Evolutionary conservation across 495 filamentous ascomycete species (phyloP).

Genomic region (Trichocladium antarcticum): DNA sequence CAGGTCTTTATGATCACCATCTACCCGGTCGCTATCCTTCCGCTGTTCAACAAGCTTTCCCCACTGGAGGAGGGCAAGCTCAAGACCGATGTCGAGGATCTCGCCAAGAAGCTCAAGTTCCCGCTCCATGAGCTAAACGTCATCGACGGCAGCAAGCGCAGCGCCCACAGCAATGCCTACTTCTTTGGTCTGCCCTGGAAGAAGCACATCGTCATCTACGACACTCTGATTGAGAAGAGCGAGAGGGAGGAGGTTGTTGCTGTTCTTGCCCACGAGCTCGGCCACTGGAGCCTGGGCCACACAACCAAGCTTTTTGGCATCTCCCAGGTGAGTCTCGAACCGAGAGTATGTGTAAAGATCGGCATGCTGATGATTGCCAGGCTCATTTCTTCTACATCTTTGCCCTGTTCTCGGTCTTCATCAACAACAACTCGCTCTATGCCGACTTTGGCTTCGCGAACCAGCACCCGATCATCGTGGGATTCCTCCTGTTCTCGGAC

Average conservation of each 20-base stretch:
- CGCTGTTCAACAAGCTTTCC: constrained; percentile 96
- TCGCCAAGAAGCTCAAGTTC: constrained; percentile 79
- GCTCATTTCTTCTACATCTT: constrained; percentile 93
- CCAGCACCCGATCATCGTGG: constrained; percentile 84
- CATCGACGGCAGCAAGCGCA: constrained; percentile 95
- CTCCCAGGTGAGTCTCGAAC: constrained; percentile 55
- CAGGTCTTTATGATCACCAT: constrained; percentile 91
- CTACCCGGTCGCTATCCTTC: constrained; percentile 88
- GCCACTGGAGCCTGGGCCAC: constrained; percentile 92
- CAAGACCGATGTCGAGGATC: constrained; percentile 75
- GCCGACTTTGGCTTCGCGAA: constrained; percentile 79
- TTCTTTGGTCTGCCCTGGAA: constrained; percentile 98
- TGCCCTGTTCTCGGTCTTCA: constrained; percentile 88
- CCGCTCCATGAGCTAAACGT: constrained; percentile 83
- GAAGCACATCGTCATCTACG: constrained; percentile 99
- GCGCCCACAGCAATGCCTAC: constrained; percentile 95
- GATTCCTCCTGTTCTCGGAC: constrained; percentile 93
- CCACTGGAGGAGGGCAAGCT: constrained; percentile 76
- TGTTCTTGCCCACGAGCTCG: constrained; percentile 88
- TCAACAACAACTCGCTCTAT: constrained; percentile 88
- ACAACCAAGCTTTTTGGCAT: constrained; percentile 87
- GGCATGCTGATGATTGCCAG: constrained; percentile 26
- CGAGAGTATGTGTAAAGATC: background rate
- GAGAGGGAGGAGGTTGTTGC: constrained; percentile 85
- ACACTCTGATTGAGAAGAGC: constrained; percentile 92